A percentile compares a stretch with the other conserved stretches of the same genome.
Conservation (phyloP, 495 filamentous ascomycete genomes). For the Penicillium bialowiezense region DNA sequence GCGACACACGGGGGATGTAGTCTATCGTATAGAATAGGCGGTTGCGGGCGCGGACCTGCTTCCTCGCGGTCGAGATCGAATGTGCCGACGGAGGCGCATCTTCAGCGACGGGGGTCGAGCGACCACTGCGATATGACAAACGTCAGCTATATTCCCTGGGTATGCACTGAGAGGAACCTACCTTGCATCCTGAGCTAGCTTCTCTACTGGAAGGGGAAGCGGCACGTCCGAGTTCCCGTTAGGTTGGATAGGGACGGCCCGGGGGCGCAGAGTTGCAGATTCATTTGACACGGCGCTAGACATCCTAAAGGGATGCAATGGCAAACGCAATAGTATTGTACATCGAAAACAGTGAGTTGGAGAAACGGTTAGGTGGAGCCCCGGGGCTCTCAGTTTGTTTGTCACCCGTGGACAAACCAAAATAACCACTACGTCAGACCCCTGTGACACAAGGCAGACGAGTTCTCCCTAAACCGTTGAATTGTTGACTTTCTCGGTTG, state of each 20-base stretch:
- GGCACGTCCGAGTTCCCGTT: slow-evolving; percentile 22
- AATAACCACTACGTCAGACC: slow-evolving; percentile 7
- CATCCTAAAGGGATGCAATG: slow-evolving; percentile 26
- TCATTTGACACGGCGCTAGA: slow-evolving; percentile 35
- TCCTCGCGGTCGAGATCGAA: slow-evolving; percentile 78
- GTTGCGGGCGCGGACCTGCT: slow-evolving; percentile 79
- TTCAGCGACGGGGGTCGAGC: slow-evolving; percentile 81
- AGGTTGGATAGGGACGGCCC: slow-evolving; percentile 23
- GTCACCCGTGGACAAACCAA: background rate
- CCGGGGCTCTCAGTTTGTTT: slow-evolving; percentile 4
- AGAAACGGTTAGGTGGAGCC: background rate
- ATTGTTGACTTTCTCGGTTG: background rate
- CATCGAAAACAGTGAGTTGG: slow-evolving; percentile 16
- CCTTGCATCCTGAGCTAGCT: slow-evolving; percentile 30
- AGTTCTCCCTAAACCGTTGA: background rate
- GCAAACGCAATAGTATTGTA: slow-evolving; percentile 11
- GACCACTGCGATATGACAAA: slow-evolving; percentile 56
- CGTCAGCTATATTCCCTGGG: background rate
- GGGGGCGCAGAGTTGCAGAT: slow-evolving; percentile 30
- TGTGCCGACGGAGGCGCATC: slow-evolving; percentile 89
- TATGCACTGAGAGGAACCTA: slow-evolving; percentile 3
- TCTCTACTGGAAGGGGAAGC: slow-evolving; percentile 24
- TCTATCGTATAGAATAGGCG: slow-evolving; percentile 95
- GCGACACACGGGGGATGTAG: slow-evolving; percentile 88
- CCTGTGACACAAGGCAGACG: background rate